phyloP scores from a whole-genome alignment of 768 basidiomycete species.

The Chalciporus pseudorubinellus region DNA sequence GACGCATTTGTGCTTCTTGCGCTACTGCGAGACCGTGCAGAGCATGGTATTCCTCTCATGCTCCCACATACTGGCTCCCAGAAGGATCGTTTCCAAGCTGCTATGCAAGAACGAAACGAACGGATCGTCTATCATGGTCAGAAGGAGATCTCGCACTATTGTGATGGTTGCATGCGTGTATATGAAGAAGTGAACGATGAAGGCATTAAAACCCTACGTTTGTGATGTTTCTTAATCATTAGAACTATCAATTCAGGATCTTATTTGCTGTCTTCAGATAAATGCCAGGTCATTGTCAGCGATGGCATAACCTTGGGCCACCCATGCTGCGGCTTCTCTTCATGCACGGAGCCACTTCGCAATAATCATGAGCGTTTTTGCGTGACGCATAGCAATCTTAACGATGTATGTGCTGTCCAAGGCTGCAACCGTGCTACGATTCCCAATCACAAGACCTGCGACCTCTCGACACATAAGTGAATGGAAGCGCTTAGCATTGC shows the following conservation, averaged over 20 bases:
- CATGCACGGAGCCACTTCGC: slow-evolving; percentile 9
- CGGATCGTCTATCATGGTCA: not conserved
- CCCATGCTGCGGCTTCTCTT: slow-evolving; percentile 9
- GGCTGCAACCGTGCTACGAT: slow-evolving; percentile 9
- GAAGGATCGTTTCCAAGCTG: slow-evolving; percentile 20
- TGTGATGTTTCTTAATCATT: no score
- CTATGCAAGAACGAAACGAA: slow-evolving; percentile 9
- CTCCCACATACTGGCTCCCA: slow-evolving; percentile 26
- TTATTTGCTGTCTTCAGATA: not conserved
- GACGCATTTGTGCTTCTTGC: slow-evolving; percentile 22
- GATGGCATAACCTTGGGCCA: slow-evolving; percentile 22
- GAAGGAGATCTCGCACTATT: not conserved
- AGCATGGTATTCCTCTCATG: slow-evolving; percentile 4
- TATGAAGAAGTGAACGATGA: no score
- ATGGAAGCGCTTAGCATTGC: not conserved
- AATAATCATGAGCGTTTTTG: slow-evolving; percentile 21
- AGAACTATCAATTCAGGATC: no score
- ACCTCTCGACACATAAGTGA: slow-evolving; percentile 14
- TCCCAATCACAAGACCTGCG: slow-evolving; percentile 19
- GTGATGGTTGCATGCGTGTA: no score
- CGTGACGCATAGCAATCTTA: not conserved
- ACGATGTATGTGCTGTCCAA: slow-evolving; percentile 12
- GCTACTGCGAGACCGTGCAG: slow-evolving; percentile 21
- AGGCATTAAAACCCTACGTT: no score
- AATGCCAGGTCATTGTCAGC: slow-evolving; percentile 12